Evolutionary conservation across 2,329 filamentous ascomycete genomes (phyloP), one percentile per base, ranked within the genome.

Genomic region (Claviceps sp.): DNA sequence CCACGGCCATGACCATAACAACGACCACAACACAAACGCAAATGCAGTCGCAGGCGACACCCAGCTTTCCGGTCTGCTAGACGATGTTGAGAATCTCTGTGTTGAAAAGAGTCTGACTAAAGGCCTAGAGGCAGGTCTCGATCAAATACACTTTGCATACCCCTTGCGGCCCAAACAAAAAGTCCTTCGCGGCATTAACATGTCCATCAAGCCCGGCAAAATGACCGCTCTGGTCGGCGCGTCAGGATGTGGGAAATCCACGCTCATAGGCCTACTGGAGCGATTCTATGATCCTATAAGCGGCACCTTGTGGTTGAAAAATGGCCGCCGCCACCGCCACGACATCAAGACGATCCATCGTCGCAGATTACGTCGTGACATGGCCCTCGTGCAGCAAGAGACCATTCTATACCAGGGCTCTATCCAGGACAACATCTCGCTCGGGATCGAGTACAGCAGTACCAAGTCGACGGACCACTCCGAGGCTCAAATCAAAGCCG

Each of bases 81-180:
- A 37, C 3, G 43, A 29, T 26, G 6, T 36, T 1, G 23, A 52
- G 22, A 42, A 46, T n/a, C 6, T 38, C 16, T 5, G 42, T 0
- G 54, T 55, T 13, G 36, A 38, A 22, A 60, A 66, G 53, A 58
- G 64, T 4, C 59, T 65, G 52, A 9, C 8, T 3, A 29, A 29
- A 9, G 60, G 65, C 3, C 59, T 64, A 20, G 59, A 63, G 0
- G 57, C 81, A 0, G 64, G 70, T 17, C 74, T 81, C 54, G 65
- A 71, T 16, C 62, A 75, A 9, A 69, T 84, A 11, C 61, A 69
- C 13, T 84, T 85, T 61, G 68, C 77, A 1, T 85, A 85, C 53
- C 78, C 79, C 4, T 57, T 65, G 38, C 59, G 68, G 13, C 63
- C 67, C 9, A 55, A 60, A 54, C 47, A 64, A 5, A 61, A 65